These are phyloP conservation scores for Annulohypoxylon nitens DNA, from an alignment of 495 filamentous ascomycete species.

Conservation along the genomic window DNA sequence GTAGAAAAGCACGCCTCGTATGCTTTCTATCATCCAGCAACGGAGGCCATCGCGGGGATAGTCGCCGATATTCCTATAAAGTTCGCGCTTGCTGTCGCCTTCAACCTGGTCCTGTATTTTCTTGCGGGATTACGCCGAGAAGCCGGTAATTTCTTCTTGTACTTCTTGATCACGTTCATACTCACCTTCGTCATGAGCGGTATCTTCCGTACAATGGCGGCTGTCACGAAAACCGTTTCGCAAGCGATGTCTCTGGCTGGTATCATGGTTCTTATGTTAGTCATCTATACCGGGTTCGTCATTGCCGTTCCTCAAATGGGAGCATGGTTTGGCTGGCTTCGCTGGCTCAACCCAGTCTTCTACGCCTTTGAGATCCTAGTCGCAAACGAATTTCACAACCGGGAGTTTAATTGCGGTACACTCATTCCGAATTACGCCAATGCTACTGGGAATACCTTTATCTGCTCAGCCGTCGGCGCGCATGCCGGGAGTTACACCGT, in stretches of 20 bases:
- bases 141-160: constrained; percentile 12
- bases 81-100: constrained; percentile 7
- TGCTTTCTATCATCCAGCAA: constrained; percentile 15
- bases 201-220: constrained; percentile 9
- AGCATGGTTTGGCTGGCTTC: constrained; percentile 14
- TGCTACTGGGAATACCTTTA: background rate
- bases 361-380: constrained; percentile 12
- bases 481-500: constrained; percentile 6
- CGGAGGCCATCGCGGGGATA: constrained; percentile 12
- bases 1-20: constrained; percentile 19
- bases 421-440: background rate
- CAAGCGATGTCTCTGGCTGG: constrained; percentile 10
- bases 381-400: constrained; percentile 11
- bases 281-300: constrained; percentile 7
- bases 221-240: constrained; percentile 3
- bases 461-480: constrained; percentile 17
- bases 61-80: constrained; percentile 17
- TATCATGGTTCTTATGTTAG: constrained; percentile 9
- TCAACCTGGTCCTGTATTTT: constrained; percentile 14
- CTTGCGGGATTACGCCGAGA: constrained; percentile 1
- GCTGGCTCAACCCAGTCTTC: constrained; percentile 16
- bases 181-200: constrained; percentile 15
- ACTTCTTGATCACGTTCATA: constrained; percentile 6
- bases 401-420: background rate
- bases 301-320: constrained; percentile 14